Evolutionary conservation across 78 protist species (phyloP), one percentile per base, ranked within the genome.

Genomic region (Isochrysis galbana): DNA sequence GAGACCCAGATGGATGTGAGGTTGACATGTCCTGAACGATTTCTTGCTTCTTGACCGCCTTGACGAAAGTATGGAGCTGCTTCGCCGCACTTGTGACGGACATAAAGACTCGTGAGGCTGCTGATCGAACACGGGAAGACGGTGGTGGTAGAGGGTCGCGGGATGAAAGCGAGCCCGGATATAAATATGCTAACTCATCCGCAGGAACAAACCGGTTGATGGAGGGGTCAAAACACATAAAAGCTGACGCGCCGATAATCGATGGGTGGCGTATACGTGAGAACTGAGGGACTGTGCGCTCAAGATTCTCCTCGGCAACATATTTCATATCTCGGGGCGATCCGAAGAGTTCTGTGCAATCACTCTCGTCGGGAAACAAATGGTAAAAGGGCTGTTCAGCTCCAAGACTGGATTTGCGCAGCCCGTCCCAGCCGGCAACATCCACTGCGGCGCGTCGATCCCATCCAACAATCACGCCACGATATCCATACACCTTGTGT

Each of bases 311-410:
- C 84, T 77, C 48, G 34, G 84, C 84, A 17, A 77, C 84, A 46
- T 77, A 77, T 10, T 21, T 10, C 2, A 77, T 14, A 2, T 77
- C 84, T 3, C 84, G 44, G 19, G 44, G 84, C 47, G 44, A 36
- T 23, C 84, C 44, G 46, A 77, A 29, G 32, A 21, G 44, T 46
- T 77, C 47, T 41, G 2, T n/a, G 80, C 80, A 77, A 46, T 77
- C 84, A 1, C 29, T 32, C 34, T 3, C 1, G 46, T 77, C 84
- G 44, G 84, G 84, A 17, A 77, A 23, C 47, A 77, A 10, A 32
- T 29, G 44, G 84, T 77, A 77, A 21, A 77, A 77, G 84, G 84
- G 84, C 84, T 77, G 84, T 29, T 77, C 84, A 23, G 46, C n/a
- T 17, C 84, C 84, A 32, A 3, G 2, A 3, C 48, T 22, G 29